These are phyloP conservation scores for Pseudohyphozyma bogoriensis DNA, from an alignment of 768 basidiomycete genomes.

Conservation along the genomic window DNA sequence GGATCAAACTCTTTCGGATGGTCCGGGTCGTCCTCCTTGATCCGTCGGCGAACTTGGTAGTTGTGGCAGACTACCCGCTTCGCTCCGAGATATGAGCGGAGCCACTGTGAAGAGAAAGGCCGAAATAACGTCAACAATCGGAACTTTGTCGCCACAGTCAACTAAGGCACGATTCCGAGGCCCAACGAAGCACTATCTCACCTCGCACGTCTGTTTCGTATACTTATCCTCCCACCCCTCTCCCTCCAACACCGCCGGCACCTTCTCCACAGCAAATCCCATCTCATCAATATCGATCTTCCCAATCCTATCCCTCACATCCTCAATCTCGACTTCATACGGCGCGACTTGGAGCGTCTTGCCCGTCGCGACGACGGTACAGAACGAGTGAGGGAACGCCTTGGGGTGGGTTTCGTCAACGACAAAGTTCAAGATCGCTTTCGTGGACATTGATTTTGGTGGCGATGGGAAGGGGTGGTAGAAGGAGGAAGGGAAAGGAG, in stretches of 20 bases:
- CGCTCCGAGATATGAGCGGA: neutral
- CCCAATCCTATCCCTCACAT: neutral
- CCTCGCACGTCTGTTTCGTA: neutral
- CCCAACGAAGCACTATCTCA: neutral
- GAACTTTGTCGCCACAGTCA: no score
- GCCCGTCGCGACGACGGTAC: slow-evolving; percentile 1
- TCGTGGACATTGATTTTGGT: no score
- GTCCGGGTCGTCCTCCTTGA: neutral
- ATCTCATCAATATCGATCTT: neutral
- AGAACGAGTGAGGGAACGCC: no score
- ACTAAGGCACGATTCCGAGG: no score
- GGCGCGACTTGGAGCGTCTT: neutral
- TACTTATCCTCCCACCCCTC: slow-evolving; percentile 6
- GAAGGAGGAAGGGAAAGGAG: no score
- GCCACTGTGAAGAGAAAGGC: no score
- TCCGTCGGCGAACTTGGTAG: slow-evolving; percentile 1
- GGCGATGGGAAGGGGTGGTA: no score
- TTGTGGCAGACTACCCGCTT: slow-evolving; percentile 1
- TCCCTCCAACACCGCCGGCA: neutral
- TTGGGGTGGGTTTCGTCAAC: no score
- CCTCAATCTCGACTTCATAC: neutral
- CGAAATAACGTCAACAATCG: no score
- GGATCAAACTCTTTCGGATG: slow-evolving; percentile 1
- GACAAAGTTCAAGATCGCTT: no score
- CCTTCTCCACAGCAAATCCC: neutral